These are phyloP conservation scores for Conoideocrella luteorostrata DNA, from an alignment of 2,329 filamentous ascomycete genomes.

Conservation along the genomic window DNA sequence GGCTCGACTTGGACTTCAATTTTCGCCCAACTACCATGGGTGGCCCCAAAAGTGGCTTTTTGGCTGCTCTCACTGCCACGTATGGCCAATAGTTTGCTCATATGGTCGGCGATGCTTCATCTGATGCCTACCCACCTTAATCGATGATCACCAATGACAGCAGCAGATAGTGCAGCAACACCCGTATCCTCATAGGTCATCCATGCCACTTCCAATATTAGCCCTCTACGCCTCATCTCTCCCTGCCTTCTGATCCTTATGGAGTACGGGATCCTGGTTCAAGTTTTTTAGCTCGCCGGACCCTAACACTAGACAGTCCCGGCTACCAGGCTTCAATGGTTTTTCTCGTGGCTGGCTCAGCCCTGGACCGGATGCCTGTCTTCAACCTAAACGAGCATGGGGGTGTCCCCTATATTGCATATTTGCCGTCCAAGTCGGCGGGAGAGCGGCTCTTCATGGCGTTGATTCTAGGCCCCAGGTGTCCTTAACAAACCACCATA, in stretches of 20 bases:
- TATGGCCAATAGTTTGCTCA: slow-evolving; percentile 3
- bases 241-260: too few species aligned
- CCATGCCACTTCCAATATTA: too few species aligned
- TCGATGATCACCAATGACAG: slow-evolving; percentile 1
- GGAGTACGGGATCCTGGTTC: background rate
- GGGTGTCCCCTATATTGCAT: background rate
- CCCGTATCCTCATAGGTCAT: too few species aligned
- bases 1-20: too few species aligned
- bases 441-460: slow-evolving; percentile 1
- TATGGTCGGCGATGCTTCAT: slow-evolving; percentile 1
- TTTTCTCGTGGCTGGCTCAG: slow-evolving; percentile 9
- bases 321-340: slow-evolving; percentile 4
- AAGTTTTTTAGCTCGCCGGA: background rate
- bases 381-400: background rate
- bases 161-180: background rate
- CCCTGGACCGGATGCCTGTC: too few species aligned
- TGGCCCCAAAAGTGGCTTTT: slow-evolving; percentile 4
- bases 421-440: too few species aligned
- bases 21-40: too few species aligned
- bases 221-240: too few species aligned
- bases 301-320: slow-evolving; percentile 3
- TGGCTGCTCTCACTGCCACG: slow-evolving; percentile 2
- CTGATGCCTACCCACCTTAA: background rate
- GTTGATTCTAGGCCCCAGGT: background rate
- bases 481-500: background rate